Base-by-base conservation (phyloP, 2,329 filamentous ascomycete genomes). In the Fusarium sp. region DNA sequence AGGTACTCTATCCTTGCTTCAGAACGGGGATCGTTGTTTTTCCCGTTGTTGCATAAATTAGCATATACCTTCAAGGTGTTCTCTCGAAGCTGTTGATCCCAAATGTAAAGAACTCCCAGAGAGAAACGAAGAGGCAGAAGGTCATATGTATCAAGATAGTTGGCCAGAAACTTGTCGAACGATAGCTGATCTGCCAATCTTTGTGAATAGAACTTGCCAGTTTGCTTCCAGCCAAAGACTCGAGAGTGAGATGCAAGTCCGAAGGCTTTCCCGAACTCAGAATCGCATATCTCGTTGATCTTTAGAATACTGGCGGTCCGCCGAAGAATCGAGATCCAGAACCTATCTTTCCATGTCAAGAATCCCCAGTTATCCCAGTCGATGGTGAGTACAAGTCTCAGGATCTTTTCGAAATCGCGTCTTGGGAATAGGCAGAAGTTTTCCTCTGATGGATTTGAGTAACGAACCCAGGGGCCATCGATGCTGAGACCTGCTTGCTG, bases 41-140 rank as follows among this genome's bases (percentile, higher is more conserved):
- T 14, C 1, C 20, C 34, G 0, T 28, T 18, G 2, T 39, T 26
- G 1, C n/a, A 39, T 8, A 54, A 1, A 7, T 22, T 18, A 0
- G 51, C 24, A 13, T 9, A 54, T 1, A 18, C 8, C 0, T 18
- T 38, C 6, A 54, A 4, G 5, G 0, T 18, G 0, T 1, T 14
- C 3, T 54, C 24, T 28, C 20, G 34, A 1, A 54, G 20, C 0
- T 26, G 14, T 10, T 3, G 1, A 54, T 54, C 34, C 24, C 39
- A 5, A 0, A 39, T 39, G 2, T n/a, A 39, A 10, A 4, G 34
- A n/a, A n/a, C 2, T 1, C 34, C 51, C 0, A 54, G 32, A 2
- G 51, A 28, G 3, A 54, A 4, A 1, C 34, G 51, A 18, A 54
- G 20, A 13, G 34, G 1, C 0, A 2, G 24, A 2, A 54, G 34